Base-by-base conservation (phyloP, 371 early-diverging fungal genomes). In the Gilbertella persicaria region DNA sequence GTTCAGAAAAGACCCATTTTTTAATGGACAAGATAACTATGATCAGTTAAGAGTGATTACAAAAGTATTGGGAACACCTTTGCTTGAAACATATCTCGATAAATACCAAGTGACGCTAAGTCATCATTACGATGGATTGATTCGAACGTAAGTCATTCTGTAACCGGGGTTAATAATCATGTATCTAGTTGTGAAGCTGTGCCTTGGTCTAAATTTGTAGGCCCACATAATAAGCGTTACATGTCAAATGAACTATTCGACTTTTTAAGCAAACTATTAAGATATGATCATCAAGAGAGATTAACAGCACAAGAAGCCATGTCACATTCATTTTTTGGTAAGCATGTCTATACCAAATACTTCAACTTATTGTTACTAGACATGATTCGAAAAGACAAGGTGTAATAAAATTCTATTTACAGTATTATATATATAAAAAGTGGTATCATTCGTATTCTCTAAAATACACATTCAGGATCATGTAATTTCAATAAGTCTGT, bases 41-140 rank as follows among this genome's bases (percentile, higher is more conserved):
- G 99, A 99, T 67, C 99, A 99, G 73, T 84, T 99, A 49, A 94
- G 96, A 37, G 95, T 94, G 73, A 99, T 99, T 66, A 93, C 97
- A 37, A 92, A 92, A 69, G 88, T 94, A 7, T 82, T 99, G 29
- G 99, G 99, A 23, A 96, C 94, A n/a, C 90, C 94, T 44, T 93
- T 92, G 36, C 78, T 99, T 37, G 76, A 83, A 55, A 80, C 79
- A 14, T 99, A 99, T 65, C 68, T 97, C 56, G 84, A 91, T 51
- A 98, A 99, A 79, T 99, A 99, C 79, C 86, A 92, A 39, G 87
- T 99, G 53, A 86, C 85, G 54, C 77, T 94, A 36, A 45, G 45
- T 37, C 26, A 21, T 8, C 28, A 53, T 2, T 53, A 45, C 28
- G 53, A 53, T 53, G 53, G 53, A 17, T 19, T 53, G 9, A 53